Conservation (phyloP, 225 moss, liverwort and hornwort species). For the Pseudisothecium myosuroides region DNA sequence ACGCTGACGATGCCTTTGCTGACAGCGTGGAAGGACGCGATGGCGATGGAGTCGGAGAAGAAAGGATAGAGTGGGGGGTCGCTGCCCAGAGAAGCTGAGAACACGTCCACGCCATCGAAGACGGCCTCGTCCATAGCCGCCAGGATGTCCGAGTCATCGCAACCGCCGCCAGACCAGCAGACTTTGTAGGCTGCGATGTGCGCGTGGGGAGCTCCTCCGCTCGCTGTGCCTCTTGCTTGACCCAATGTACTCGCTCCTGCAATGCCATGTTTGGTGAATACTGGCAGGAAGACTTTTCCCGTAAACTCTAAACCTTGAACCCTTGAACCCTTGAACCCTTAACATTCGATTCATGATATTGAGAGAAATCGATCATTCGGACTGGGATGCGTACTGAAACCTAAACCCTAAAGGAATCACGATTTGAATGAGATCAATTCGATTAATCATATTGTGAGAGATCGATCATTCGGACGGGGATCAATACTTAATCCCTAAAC, state of each 20-base stretch:
- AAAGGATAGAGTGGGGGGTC: slow-evolving; percentile 22
- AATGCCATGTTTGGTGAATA: background rate
- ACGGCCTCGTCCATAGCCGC: slow-evolving; percentile 63
- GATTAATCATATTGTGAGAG: background rate
- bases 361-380: background rate
- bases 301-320: background rate
- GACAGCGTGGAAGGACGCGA: slow-evolving; percentile 60
- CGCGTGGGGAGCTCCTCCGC: slow-evolving; percentile 57
- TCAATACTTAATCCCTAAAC: no score
- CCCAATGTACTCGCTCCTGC: slow-evolving; percentile 36
- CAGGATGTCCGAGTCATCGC: slow-evolving; percentile 24
- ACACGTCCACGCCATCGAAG: slow-evolving; percentile 60
- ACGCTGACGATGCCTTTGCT: slow-evolving; percentile 38
- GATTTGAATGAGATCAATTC: background rate
- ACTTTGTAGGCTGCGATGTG: slow-evolving; percentile 79
- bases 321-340: background rate
- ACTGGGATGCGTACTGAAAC: background rate
- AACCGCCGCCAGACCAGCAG: slow-evolving; percentile 46
- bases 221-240: slow-evolving; percentile 58
- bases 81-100: slow-evolving; percentile 59
- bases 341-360: background rate
- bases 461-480: background rate
- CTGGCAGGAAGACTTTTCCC: background rate
- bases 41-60: slow-evolving; percentile 47
- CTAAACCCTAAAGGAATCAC: background rate